phyloP scores from a whole-genome alignment of 2,329 filamentous ascomycete genomes.

The Elsinoe necatrix region DNA sequence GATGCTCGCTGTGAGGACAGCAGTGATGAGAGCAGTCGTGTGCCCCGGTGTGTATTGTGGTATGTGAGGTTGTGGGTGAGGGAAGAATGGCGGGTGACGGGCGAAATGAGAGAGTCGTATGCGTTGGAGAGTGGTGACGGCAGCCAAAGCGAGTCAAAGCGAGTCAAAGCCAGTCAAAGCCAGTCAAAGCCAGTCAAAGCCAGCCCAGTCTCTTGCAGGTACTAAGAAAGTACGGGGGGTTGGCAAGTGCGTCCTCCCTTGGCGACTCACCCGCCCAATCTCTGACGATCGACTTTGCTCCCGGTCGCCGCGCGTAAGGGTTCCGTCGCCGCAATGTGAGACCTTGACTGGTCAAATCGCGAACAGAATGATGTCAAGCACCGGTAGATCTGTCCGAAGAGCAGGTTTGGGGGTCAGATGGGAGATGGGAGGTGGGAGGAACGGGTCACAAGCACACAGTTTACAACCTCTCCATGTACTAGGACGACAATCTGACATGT shows the following conservation, averaged over 20 bases:
- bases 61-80: neutral
- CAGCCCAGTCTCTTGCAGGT: neutral
- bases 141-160: slow-evolving; percentile 1
- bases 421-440: no score
- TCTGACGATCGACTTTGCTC: slow-evolving; percentile 1
- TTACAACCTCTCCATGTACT: neutral
- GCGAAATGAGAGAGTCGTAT: slow-evolving; percentile 2
- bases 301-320: slow-evolving; percentile 9
- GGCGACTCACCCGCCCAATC: slow-evolving; percentile 2
- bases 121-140: slow-evolving; percentile 4
- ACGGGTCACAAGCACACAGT: neutral
- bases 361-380: slow-evolving; percentile 7
- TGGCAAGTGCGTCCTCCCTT: slow-evolving; percentile 1
- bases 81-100: slow-evolving; percentile 8
- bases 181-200: neutral
- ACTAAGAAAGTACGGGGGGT: neutral
- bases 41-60: neutral
- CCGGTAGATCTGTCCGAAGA: neutral
- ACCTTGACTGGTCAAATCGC: neutral
- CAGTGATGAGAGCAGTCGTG: neutral
- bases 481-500: slow-evolving; percentile 14
- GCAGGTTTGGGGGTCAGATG: neutral
- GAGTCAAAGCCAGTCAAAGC: neutral
- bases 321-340: slow-evolving; percentile 10
- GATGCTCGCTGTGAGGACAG: slow-evolving; percentile 8